A percentile compares a stretch with the other conserved stretches of the same genome.
Conservation (phyloP, 139 green algal genomes). For the Chlorella sp. region DNA sequence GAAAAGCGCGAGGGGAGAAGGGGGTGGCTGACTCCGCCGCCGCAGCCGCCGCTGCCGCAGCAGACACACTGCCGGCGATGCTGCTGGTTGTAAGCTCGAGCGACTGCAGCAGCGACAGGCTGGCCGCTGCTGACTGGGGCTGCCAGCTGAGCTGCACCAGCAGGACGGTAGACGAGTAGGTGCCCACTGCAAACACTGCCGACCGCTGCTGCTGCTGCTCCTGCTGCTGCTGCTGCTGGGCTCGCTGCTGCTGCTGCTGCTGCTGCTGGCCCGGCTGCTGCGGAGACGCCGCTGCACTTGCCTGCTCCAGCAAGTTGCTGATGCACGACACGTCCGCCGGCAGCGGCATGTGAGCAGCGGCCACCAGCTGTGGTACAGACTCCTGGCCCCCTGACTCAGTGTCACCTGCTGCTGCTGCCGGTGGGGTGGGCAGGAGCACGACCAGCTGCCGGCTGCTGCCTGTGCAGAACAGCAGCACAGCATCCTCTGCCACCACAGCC, state of each 20-base stretch:
- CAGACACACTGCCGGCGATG: neutral
- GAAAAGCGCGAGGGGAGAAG: neutral
- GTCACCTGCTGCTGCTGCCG: no score
- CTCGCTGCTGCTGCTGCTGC: neutral
- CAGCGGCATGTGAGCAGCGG: neutral
- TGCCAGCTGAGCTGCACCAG: conserved; percentile 10
- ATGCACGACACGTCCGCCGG: conserved; percentile 29
- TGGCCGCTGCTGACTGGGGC: neutral
- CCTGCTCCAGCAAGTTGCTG: conserved; percentile 13
- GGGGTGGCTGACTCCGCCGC: neutral
- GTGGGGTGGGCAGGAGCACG: neutral
- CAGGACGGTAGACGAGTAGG: conserved; percentile 17
- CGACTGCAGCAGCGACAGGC: neutral
- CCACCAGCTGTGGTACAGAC: neutral
- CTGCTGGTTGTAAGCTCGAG: conserved; percentile 8
- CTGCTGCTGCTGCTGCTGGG: neutral
- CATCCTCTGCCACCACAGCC: conserved; percentile 4
- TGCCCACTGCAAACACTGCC: conserved; percentile 11
- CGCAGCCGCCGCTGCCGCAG: neutral
- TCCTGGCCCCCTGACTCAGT: neutral
- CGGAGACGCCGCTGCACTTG: no score
- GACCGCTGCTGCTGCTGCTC: neutral
- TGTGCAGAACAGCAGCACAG: conserved; percentile 25
- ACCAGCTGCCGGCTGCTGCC: conserved; percentile 17
- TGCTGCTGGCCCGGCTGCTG: neutral